phyloP scores from a whole-genome alignment of 345 rosid species.

The Capsella bursapastoris region DNA sequence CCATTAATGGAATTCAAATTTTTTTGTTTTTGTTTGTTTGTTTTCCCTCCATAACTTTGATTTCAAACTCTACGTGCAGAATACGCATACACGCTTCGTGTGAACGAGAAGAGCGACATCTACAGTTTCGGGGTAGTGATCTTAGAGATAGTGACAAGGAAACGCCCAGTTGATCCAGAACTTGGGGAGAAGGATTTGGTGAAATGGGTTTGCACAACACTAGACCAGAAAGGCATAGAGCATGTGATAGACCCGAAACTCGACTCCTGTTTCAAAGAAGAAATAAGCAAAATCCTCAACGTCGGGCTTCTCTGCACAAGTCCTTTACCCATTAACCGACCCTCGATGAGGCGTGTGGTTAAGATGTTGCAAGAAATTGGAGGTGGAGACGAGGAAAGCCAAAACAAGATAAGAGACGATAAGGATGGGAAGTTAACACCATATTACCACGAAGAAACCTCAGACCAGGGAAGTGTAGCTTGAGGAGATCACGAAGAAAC shows the following conservation, averaged over 20 bases:
- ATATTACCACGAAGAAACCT: slow-evolving; percentile 80
- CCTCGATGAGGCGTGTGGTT: slow-evolving; percentile 94
- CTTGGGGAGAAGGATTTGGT: slow-evolving; percentile 93
- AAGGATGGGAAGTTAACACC: slow-evolving; percentile 91
- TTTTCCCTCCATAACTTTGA: slow-evolving; percentile 34
- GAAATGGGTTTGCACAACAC: slow-evolving; percentile 84
- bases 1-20: slow-evolving; percentile 22
- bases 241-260: slow-evolving; percentile 81
- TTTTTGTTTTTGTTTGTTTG: slow-evolving; percentile 4
- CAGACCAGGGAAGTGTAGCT: slow-evolving; percentile 80
- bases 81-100: slow-evolving; percentile 94
- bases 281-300: slow-evolving; percentile 83
- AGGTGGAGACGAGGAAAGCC: slow-evolving; percentile 48
- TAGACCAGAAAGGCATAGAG: slow-evolving; percentile 82
- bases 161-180: slow-evolving; percentile 79
- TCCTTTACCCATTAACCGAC: slow-evolving; percentile 92
- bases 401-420: slow-evolving; percentile 27
- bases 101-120: slow-evolving; percentile 98
- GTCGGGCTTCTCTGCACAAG: slow-evolving; percentile 85
- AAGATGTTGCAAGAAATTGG: slow-evolving; percentile 84
- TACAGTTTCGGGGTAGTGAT: slow-evolving; percentile 98
- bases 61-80: slow-evolving; percentile 56
- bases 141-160: slow-evolving; percentile 88
- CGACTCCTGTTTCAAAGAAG: slow-evolving; percentile 83
- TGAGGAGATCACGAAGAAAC: slow-evolving; percentile 68